These are phyloP conservation scores for Ceratobasidium papillatum DNA, from an alignment of 1,284 basidiomycete genomes.

Conservation along the genomic window DNA sequence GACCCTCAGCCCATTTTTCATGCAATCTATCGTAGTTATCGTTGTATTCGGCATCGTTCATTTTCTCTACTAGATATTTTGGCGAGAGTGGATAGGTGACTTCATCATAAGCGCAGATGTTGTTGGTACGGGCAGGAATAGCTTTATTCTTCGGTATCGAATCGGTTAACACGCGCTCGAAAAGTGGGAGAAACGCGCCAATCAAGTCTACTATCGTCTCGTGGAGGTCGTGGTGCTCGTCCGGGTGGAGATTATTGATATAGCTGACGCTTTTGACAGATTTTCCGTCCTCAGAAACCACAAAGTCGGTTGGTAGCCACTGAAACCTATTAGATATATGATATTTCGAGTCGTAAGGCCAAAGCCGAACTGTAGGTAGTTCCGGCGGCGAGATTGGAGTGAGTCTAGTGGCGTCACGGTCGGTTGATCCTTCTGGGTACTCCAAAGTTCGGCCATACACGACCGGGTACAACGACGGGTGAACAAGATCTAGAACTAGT, in stretches of 20 bases:
- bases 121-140: background rate
- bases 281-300: slow-evolving; percentile 46
- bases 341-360: background rate
- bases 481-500: slow-evolving; percentile 58
- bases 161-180: slow-evolving; percentile 50
- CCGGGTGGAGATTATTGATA: slow-evolving; percentile 53
- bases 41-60: too few relatives aligned
- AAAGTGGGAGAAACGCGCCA: slow-evolving; percentile 49
- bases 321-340: slow-evolving; percentile 47
- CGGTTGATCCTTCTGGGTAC: slow-evolving; percentile 19
- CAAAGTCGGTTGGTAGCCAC: slow-evolving; percentile 57
- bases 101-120: background rate
- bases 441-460: slow-evolving; percentile 51
- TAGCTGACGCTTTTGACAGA: slow-evolving; percentile 47
- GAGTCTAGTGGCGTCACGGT: background rate
- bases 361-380: too few relatives aligned
- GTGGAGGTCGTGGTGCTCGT: slow-evolving; percentile 44
- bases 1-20: slow-evolving; percentile 29
- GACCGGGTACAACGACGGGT: slow-evolving; percentile 57
- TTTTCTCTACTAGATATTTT: too few relatives aligned
- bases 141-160: slow-evolving; percentile 25
- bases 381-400: background rate
- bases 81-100: background rate
- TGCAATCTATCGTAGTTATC: slow-evolving; percentile 15
- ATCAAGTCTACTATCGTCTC: slow-evolving; percentile 46